Evolutionary conservation across 2,329 filamentous ascomycete genomes (phyloP).

Genomic region (Proliferodiscus dingleyae): DNA sequence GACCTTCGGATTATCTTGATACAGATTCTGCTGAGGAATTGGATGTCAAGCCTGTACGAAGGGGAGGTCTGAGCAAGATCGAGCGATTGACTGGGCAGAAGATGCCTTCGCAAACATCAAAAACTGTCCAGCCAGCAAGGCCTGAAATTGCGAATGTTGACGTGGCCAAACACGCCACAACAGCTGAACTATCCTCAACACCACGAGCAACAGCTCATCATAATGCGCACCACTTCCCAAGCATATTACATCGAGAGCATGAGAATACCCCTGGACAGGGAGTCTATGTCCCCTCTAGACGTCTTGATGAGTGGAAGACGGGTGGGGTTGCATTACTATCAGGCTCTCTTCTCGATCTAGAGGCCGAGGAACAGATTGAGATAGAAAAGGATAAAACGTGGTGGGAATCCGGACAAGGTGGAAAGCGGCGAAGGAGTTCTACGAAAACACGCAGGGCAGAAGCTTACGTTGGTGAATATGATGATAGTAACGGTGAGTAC

Average conservation of each 20-base stretch:
- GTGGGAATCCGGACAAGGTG: slow-evolving; percentile 64
- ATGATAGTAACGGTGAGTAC: slow-evolving; percentile 53
- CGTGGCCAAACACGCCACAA: slow-evolving; percentile 19
- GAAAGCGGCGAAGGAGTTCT: slow-evolving; percentile 36
- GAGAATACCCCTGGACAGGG: slow-evolving; percentile 42
- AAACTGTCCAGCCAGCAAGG: slow-evolving; percentile 12
- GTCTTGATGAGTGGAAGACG: slow-evolving; percentile 70
- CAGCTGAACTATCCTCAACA: slow-evolving; percentile 2
- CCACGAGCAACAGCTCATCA: slow-evolving; percentile 16
- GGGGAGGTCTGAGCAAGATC: slow-evolving; percentile 25
- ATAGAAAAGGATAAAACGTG: slow-evolving; percentile 57
- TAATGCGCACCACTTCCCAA: slow-evolving; percentile 23
- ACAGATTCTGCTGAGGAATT: slow-evolving; percentile 15
- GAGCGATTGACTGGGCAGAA: slow-evolving; percentile 27
- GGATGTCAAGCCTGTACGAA: slow-evolving; percentile 21
- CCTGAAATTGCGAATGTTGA: slow-evolving; percentile 20
- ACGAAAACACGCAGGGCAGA: slow-evolving; percentile 45
- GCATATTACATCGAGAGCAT: slow-evolving; percentile 27
- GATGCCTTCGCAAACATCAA: slow-evolving; percentile 7
- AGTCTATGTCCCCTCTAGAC: slow-evolving; percentile 53
- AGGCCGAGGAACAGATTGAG: slow-evolving; percentile 34
- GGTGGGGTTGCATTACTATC: slow-evolving; percentile 58
- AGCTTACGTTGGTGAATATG: slow-evolving; percentile 63
- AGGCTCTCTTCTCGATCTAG: slow-evolving; percentile 56
- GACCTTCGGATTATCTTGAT: slow-evolving; percentile 8